Evolutionary conservation across 208 protist genomes (phyloP).

Genomic region (Wallacemonas rigidus): DNA sequence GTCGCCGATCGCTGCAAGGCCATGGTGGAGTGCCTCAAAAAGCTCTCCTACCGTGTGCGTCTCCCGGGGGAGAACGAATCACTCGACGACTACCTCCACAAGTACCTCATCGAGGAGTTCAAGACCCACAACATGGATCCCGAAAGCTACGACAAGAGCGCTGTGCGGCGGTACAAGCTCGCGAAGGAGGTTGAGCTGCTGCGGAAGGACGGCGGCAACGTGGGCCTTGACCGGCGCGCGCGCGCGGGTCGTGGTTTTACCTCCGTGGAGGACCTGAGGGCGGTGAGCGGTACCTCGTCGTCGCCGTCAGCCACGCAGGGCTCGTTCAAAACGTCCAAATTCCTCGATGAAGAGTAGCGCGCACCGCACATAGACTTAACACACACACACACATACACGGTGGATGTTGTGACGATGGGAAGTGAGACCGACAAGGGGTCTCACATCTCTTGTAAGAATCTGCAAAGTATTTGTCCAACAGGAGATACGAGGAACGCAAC

Average conservation of each 20-base stretch:
- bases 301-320: slow-evolving; percentile 16
- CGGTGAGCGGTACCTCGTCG: slow-evolving; percentile 7
- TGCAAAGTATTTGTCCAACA: no score
- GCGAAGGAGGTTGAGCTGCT: slow-evolving; percentile 73
- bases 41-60: slow-evolving; percentile 63
- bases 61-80: slow-evolving; percentile 49
- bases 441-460: no score
- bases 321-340: slow-evolving; percentile 50
- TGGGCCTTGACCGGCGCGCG: slow-evolving; percentile 60
- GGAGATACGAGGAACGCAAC: not conserved
- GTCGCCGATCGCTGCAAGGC: slow-evolving; percentile 61
- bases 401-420: no score
- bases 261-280: slow-evolving; percentile 19
- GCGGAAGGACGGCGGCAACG: slow-evolving; percentile 70
- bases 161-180: slow-evolving; percentile 67
- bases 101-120: slow-evolving; percentile 70
- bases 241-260: slow-evolving; percentile 66
- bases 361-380: not conserved
- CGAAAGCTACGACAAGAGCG: slow-evolving; percentile 51
- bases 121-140: slow-evolving; percentile 72
- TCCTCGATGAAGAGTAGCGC: slow-evolving; percentile 70
- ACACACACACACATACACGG: not conserved
- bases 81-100: slow-evolving; percentile 60
- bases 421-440: no score
- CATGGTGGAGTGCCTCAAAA: slow-evolving; percentile 74